These are phyloP conservation scores for Ganoderma multipileum DNA, from an alignment of 1,284 basidiomycete genomes.

Conservation along the genomic window DNA sequence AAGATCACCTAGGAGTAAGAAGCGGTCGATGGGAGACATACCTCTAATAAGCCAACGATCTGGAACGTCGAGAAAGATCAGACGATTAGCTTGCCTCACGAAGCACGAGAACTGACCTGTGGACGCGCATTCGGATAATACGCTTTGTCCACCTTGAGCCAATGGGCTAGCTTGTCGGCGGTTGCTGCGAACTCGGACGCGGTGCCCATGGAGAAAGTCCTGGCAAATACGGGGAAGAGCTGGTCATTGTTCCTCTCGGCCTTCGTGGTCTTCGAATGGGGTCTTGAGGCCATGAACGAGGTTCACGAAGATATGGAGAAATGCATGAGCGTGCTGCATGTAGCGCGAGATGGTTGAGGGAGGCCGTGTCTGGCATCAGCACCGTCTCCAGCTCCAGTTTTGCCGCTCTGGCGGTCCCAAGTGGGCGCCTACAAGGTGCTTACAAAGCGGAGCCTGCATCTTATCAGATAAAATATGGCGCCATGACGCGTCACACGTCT, in stretches of 20 bases:
- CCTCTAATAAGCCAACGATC: slow-evolving; percentile 34
- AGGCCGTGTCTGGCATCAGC: background rate
- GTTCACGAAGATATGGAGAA: background rate
- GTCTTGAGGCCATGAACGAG: slow-evolving; percentile 6
- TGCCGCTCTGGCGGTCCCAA: background rate
- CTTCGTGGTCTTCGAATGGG: background rate
- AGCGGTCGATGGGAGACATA: slow-evolving; percentile 12
- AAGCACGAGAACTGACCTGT: slow-evolving; percentile 19
- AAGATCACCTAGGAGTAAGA: background rate
- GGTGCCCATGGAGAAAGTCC: slow-evolving; percentile 23
- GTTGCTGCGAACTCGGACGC: slow-evolving; percentile 23
- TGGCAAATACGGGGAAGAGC: slow-evolving; percentile 30
- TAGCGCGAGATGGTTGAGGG: slow-evolving; percentile 1
- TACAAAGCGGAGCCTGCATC: slow-evolving; percentile 6
- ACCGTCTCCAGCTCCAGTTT: background rate
- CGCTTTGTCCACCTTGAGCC: slow-evolving; percentile 31
- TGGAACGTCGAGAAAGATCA: slow-evolving; percentile 1
- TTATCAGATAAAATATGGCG: slow-evolving; percentile 23
- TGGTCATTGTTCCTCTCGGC: slow-evolving; percentile 31
- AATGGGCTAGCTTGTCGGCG: slow-evolving; percentile 29
- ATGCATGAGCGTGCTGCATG: slow-evolving; percentile 9
- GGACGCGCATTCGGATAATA: slow-evolving; percentile 34
- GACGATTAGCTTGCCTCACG: background rate
- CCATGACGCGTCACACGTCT: slow-evolving; percentile 30
- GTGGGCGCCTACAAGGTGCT: background rate